Evolutionary conservation across 2,329 filamentous ascomycete species (phyloP).

Genomic region (Ophiostoma angusticollis): DNA sequence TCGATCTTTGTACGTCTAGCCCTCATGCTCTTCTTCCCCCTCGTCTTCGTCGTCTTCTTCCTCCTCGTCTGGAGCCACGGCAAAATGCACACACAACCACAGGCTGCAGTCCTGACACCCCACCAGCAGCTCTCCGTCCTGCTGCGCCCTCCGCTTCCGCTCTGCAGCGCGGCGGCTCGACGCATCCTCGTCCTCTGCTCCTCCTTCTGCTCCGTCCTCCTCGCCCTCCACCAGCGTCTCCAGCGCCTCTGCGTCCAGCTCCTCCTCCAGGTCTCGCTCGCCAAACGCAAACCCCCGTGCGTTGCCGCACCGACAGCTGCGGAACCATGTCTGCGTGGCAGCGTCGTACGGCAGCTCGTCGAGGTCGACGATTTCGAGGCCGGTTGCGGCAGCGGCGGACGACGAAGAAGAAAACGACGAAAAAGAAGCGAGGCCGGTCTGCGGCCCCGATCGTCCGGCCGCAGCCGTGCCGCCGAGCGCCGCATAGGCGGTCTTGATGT

Average conservation of each 20-base stretch:
- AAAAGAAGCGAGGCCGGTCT: neutral
- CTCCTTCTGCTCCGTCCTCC: neutral
- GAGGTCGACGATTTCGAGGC: constrained; percentile 51
- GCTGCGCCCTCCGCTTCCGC: constrained; percentile 41
- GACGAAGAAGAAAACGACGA: no score
- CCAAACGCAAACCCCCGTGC: constrained; percentile 43
- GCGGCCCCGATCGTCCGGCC: neutral
- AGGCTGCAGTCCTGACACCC: constrained; percentile 55
- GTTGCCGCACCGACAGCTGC: constrained; percentile 52
- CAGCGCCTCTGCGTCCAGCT: constrained; percentile 10
- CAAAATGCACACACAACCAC: constrained; percentile 53
- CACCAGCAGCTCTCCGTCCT: constrained; percentile 51
- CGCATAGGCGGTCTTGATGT: constrained; percentile 48
- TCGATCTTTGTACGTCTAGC: neutral
- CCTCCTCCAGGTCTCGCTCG: constrained; percentile 47
- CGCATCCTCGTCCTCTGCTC: neutral
- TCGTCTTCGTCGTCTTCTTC: constrained; percentile 7
- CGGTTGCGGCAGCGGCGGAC: constrained; percentile 28
- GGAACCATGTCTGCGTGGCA: constrained; percentile 35
- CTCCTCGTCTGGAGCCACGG: constrained; percentile 32
- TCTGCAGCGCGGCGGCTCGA: neutral
- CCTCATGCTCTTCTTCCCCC: neutral
- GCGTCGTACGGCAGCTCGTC: constrained; percentile 46
- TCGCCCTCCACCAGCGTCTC: constrained; percentile 22
- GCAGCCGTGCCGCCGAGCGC: constrained; percentile 25